phyloP scores from a whole-genome alignment of 176 grass and related monocot genomes.

The Triticum aestivum region IWGSC_CS_RefSeq_v2.1 NC_057805.1:280315653-280316152 shows the following conservation, averaged over 20 bases:
- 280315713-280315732: conserved; percentile 82
- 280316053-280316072: conserved; percentile 16
- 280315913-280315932: neutral
- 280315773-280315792: neutral
- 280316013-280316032: neutral
- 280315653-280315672: conserved; percentile 93
- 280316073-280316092: neutral
- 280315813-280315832: neutral
- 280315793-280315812: neutral
- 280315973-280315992: conserved; percentile 17
- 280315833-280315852: neutral
- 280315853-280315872: no score
- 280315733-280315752: conserved; percentile 19
- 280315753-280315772: neutral
- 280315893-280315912: no score
- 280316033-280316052: neutral
- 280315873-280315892: no score
- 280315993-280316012: neutral
- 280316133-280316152: neutral
- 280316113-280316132: neutral
- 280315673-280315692: conserved; percentile 97
- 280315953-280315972: neutral
- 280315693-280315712: conserved; percentile 97
- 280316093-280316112: neutral
- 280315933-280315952: neutral